Conservation (phyloP, 2,329 filamentous ascomycete genomes). For the Fusarium xyrophilum region DNA sequence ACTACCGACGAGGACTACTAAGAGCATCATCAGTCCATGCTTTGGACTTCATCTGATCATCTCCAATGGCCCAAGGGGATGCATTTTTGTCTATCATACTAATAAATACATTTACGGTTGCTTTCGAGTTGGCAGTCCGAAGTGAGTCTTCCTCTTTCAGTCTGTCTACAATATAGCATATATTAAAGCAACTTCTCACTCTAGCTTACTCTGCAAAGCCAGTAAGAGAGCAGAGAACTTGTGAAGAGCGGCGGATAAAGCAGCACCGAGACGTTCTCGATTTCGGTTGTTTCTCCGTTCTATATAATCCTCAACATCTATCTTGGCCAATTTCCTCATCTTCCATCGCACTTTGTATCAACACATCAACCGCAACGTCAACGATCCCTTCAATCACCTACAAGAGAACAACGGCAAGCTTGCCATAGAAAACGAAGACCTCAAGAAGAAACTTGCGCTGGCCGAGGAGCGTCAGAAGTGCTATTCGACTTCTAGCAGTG, state of each 20-base stretch:
- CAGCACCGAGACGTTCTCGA: rapidly evolving
- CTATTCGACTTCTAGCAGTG: neutral
- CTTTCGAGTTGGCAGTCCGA: neutral
- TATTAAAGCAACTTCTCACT: rapidly evolving
- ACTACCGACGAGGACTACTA: neutral
- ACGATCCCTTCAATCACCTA: neutral
- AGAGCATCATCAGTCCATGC: neutral
- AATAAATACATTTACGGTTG: neutral
- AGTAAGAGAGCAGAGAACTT: rapidly evolving
- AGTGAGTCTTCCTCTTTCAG: neutral
- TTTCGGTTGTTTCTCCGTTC: neutral
- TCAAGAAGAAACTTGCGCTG: neutral
- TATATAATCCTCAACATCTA: neutral
- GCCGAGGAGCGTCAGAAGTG: neutral
- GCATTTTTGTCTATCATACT: neutral
- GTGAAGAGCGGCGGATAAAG: rapidly evolving
- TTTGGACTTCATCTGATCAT: neutral
- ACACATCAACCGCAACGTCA: too few relatives aligned
- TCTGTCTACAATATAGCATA: too few relatives aligned
- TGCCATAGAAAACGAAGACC: rapidly evolving
- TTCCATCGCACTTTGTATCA: too few relatives aligned
- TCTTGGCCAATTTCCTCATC: neutral
- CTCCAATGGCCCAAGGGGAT: neutral
- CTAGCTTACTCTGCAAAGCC: neutral
- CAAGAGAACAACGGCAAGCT: neutral